Percentiles rank a stretch among this genome's conserved stretches.
phyloP scores from a whole-genome alignment of 805 yeast genomes.

The Yamadazyma phyllophila region DNA sequence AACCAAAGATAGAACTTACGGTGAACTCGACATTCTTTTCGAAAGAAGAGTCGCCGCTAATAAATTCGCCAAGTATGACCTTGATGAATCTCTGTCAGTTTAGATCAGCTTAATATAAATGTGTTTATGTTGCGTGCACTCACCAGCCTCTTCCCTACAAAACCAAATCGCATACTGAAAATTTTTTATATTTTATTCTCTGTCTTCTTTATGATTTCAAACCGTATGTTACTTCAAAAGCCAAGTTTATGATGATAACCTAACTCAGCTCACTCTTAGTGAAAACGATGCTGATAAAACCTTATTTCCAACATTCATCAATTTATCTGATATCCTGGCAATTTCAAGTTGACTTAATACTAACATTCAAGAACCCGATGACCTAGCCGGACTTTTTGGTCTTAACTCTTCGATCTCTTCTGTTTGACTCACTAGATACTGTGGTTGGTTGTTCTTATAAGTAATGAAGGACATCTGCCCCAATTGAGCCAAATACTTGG shows the following conservation, averaged over 20 bases:
- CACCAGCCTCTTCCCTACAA: neutral
- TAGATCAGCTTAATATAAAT: neutral
- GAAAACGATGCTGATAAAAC: slow-evolving; percentile 46
- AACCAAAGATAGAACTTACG: slow-evolving; percentile 37
- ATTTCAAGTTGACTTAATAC: neutral
- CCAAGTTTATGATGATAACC: slow-evolving; percentile 46
- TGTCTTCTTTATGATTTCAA: neutral
- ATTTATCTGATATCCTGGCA: slow-evolving; percentile 13
- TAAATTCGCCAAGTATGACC: slow-evolving; percentile 15
- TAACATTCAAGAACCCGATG: neutral
- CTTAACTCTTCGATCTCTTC: slow-evolving; percentile 75
- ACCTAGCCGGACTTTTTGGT: slow-evolving; percentile 71
- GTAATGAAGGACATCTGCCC: slow-evolving; percentile 30
- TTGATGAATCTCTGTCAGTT: neutral
- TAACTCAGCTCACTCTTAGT: slow-evolving; percentile 60
- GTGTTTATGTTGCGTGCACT: neutral
- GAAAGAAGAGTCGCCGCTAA: slow-evolving; percentile 19
- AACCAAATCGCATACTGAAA: neutral
- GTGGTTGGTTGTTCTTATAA: slow-evolving; percentile 36
- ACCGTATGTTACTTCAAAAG: slow-evolving; percentile 26
- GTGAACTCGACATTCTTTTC: slow-evolving; percentile 37
- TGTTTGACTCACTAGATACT: slow-evolving; percentile 59
- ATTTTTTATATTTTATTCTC: neutral
- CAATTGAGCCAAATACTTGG: slow-evolving; percentile 30
- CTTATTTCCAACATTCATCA: slow-evolving; percentile 52